These are phyloP conservation scores for Aspergillus vadensis DNA, from an alignment of 2,329 filamentous ascomycete species.

Conservation along the genomic window DNA sequence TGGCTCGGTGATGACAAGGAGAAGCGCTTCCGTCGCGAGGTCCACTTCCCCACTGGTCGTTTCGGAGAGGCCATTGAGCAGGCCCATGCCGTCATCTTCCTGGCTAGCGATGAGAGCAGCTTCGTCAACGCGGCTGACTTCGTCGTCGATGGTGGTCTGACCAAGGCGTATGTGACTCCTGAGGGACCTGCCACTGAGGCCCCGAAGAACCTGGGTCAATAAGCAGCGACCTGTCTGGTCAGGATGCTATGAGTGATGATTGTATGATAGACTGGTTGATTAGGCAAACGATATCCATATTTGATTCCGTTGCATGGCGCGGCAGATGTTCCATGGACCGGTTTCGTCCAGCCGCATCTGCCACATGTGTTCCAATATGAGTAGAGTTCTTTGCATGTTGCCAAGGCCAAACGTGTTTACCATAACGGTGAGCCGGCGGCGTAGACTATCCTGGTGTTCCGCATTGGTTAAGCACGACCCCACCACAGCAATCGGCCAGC, in stretches of 20 bases:
- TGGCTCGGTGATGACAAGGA: constrained; percentile 85
- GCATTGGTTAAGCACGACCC: constrained; percentile 28
- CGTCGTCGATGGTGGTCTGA: constrained; percentile 94
- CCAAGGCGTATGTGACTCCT: constrained; percentile 75
- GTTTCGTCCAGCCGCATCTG: constrained; percentile 33
- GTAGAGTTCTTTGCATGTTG: constrained; percentile 49
- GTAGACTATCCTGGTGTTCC: constrained; percentile 30
- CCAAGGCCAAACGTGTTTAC: constrained; percentile 44
- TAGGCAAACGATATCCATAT: constrained; percentile 55
- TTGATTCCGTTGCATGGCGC: constrained; percentile 50
- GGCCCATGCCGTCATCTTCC: constrained; percentile 82
- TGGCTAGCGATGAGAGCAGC: constrained; percentile 84
- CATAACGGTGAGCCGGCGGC: constrained; percentile 32
- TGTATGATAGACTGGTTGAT: constrained; percentile 17
- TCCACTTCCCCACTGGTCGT: constrained; percentile 84
- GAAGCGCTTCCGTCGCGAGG: constrained; percentile 79
- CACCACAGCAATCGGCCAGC: constrained; percentile 36
- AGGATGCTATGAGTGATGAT: constrained; percentile 11
- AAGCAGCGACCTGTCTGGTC: not conserved
- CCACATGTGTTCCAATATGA: constrained; percentile 50
- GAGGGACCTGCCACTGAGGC: constrained; percentile 58
- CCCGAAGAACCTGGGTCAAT: constrained; percentile 53
- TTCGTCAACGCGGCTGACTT: constrained; percentile 92
- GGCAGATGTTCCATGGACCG: constrained; percentile 50
- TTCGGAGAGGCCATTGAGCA: constrained; percentile 95